Base-by-base conservation (phyloP, 805 yeast species). In the Zygoascus flipseniorum region DNA sequence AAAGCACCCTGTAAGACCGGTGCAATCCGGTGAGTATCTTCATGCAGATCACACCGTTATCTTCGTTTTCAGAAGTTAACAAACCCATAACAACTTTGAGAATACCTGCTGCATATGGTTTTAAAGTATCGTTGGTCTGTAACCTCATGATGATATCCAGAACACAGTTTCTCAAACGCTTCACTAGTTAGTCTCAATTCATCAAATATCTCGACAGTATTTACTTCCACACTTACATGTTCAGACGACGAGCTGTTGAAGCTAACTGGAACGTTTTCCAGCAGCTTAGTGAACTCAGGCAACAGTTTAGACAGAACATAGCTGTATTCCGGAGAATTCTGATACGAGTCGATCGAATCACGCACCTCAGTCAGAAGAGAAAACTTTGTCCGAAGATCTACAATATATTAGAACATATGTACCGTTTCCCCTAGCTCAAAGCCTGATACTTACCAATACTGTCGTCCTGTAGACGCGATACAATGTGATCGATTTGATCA, bases 21-120 rank as follows among this genome's bases (percentile, higher is more conserved):
- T 90, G 96, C 48, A 92, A 71, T 31, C 85, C 79, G 16, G 97
- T 88, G 49, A 90, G 76, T 52, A 89, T 83, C 65, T 88, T 89
- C 85, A 93, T 82, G 67, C 95, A 85, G 50, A 89, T 74, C 0
- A 89, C 88, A 50, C 98, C 98, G 66, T 93, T 93, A 56, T 90
- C 97, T 68, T 95, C 99, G 66, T 93, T 93, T 64, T 95, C 99
- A 14, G 72, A 74, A 18, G 78, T 80, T 54, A 92, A 72, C 13
- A 85, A 71, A 20, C 72, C 67, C 61, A 83, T 80, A 52, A 92
- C 70, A 9, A 76, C 71, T 37, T 79, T 83, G 61, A 86, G 72
- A 18, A 89, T 76, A 39, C 74, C 75, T 35, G 71, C 70, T 0
- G 90, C 82, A 65, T 82, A 82, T 0, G 86, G 86, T 63, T 83